These are phyloP conservation scores for Solanum clarkiae DNA, from an alignment of 257 asterid species.

Conservation along the genomic window DNA sequence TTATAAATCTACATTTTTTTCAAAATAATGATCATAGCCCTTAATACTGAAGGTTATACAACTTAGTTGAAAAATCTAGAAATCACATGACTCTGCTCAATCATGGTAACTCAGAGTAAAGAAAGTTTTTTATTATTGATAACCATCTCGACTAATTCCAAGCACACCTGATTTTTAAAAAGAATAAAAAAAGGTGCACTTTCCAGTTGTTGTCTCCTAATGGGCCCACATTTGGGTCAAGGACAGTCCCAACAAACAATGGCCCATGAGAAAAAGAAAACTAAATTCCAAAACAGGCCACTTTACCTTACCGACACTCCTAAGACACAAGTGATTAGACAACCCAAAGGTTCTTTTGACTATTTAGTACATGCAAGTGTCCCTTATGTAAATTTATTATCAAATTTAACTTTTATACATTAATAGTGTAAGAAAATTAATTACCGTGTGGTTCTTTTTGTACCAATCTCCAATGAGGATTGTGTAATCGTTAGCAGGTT, in stretches of 20 bases:
- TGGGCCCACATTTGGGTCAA: neutral
- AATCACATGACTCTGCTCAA: neutral
- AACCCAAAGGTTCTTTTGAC: neutral
- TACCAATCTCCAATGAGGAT: conserved; percentile 87
- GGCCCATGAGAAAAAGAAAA: conserved; percentile 4
- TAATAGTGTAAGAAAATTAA: fast-evolving
- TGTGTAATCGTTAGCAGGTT: conserved; percentile 58
- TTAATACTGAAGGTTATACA: neutral
- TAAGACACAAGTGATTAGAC: neutral
- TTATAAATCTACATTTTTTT: neutral
- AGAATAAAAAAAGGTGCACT: neutral
- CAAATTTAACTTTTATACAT: neutral
- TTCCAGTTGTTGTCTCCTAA: neutral
- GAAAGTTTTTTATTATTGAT: neutral
- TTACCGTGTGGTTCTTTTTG: conserved; percentile 74
- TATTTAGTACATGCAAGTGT: neutral
- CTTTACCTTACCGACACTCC: neutral
- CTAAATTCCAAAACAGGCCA: conserved; percentile 1
- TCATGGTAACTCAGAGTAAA: neutral
- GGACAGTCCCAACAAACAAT: conserved; percentile 11
- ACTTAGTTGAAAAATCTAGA: neutral
- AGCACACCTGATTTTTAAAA: neutral
- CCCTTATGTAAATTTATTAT: too few species aligned
- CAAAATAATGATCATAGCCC: neutral
- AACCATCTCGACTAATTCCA: neutral